Evolutionary conservation across 305 asterid genomes (phyloP).

Genomic region (Nicotiana rustica): DNA sequence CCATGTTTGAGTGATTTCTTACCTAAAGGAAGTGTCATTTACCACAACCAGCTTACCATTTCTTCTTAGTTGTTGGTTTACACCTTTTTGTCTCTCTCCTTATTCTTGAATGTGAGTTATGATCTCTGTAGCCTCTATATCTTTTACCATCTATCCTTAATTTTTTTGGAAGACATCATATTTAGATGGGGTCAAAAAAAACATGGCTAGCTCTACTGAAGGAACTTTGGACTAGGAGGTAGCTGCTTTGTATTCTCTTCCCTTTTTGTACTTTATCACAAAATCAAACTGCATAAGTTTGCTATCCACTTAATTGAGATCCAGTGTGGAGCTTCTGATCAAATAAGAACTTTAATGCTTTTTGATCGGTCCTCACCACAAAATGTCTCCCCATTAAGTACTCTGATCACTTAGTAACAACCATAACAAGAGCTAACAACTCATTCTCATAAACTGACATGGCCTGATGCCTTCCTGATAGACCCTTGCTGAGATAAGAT

Average conservation of each 20-base stretch:
- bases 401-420: background rate
- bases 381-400: background rate
- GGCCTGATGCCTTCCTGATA: background rate
- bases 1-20: background rate
- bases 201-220: too few relatives aligned
- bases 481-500: background rate
- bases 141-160: too few relatives aligned
- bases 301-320: background rate
- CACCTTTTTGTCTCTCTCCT: background rate
- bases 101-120: too few relatives aligned
- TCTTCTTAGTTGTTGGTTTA: background rate
- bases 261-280: too few relatives aligned
- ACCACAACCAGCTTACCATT: background rate
- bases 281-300: too few relatives aligned
- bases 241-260: too few relatives aligned
- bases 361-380: background rate
- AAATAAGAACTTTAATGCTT: background rate
- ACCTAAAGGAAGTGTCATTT: background rate
- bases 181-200: too few relatives aligned
- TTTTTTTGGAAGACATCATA: too few relatives aligned
- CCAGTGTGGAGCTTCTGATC: background rate
- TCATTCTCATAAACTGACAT: background rate
- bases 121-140: too few relatives aligned
- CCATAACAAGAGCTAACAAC: background rate
- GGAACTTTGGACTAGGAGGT: too few relatives aligned